Evolutionary conservation across 352 stramenopile species (phyloP).

Genomic region (Phytophthora citrophthora): DNA sequence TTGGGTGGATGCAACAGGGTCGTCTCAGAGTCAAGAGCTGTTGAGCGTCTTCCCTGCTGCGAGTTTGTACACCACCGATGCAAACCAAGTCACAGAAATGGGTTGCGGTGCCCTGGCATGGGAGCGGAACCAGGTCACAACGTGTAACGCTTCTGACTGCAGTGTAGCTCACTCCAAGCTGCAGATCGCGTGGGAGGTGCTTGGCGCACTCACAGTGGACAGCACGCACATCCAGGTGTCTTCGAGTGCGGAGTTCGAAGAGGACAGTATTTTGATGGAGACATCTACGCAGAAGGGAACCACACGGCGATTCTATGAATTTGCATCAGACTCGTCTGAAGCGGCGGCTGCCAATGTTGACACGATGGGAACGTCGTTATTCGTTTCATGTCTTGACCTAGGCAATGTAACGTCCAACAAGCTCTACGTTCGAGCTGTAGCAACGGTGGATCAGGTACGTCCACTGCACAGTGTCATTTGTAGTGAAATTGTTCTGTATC

Average conservation of each 20-base stretch:
- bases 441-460: constrained; percentile 76
- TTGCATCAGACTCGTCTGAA: constrained; percentile 41
- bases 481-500: too few relatives aligned
- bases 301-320: constrained; percentile 72
- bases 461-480: neutral
- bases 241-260: constrained; percentile 53
- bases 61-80: constrained; percentile 46
- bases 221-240: constrained; percentile 75
- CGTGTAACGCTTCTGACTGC: constrained; percentile 57
- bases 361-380: constrained; percentile 71
- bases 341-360: constrained; percentile 46
- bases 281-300: constrained; percentile 51
- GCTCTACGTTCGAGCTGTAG: constrained; percentile 66
- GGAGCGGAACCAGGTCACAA: constrained; percentile 46
- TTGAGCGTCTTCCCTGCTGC: constrained; percentile 49
- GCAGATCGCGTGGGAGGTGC: constrained; percentile 79
- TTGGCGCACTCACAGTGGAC: constrained; percentile 78
- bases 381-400: constrained; percentile 68
- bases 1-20: constrained; percentile 55
- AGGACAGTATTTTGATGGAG: constrained; percentile 50
- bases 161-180: constrained; percentile 50
- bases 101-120: constrained; percentile 53
- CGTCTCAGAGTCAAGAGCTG: constrained; percentile 19
- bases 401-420: constrained; percentile 44
- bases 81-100: constrained; percentile 53